Evolutionary conservation across 805 yeast genomes (phyloP).

Genomic region (Starmerella vaccinii): DNA sequence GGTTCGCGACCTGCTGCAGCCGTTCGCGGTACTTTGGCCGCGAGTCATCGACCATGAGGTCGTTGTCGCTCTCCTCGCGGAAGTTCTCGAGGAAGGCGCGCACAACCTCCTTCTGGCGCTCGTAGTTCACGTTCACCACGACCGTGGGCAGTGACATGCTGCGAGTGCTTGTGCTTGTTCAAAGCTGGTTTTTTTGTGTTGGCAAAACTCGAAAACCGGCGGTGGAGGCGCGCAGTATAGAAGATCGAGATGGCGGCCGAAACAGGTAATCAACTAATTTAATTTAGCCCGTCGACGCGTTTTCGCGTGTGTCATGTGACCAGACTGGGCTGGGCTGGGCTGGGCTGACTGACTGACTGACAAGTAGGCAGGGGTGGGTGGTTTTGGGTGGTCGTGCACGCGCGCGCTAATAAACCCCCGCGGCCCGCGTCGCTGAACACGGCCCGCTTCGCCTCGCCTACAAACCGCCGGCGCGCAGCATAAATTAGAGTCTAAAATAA

Average conservation of each 20-base stretch:
- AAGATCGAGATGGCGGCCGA: constrained; percentile 3
- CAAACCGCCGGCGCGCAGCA: no score
- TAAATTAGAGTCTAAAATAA: not conserved
- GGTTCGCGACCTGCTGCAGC: constrained; percentile 72
- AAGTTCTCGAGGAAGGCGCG: constrained; percentile 59
- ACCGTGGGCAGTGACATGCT: constrained; percentile 24
- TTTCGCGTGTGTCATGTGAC: constrained; percentile 6
- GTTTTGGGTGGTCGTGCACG: no score
- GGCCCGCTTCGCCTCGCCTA: no score
- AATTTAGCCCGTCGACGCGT: constrained; percentile 4
- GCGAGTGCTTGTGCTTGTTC: no score
- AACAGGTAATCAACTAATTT: constrained; percentile 8
- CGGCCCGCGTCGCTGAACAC: no score
- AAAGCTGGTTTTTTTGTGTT: constrained; percentile 1
- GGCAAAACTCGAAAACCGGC: not conserved
- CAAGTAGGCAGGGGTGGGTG: no score
- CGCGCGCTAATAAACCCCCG: not conserved
- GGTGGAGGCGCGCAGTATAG: not conserved
- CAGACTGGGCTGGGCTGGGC: not conserved
- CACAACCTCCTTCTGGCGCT: constrained; percentile 47
- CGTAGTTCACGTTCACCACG: constrained; percentile 56
- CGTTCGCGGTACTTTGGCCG: constrained; percentile 54
- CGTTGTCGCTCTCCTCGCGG: constrained; percentile 35
- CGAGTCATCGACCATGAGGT: constrained; percentile 25
- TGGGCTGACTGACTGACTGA: no score